These are phyloP conservation scores for Penicillium sp. DNA, from an alignment of 2,329 filamentous ascomycete genomes.

Conservation along the genomic window DNA sequence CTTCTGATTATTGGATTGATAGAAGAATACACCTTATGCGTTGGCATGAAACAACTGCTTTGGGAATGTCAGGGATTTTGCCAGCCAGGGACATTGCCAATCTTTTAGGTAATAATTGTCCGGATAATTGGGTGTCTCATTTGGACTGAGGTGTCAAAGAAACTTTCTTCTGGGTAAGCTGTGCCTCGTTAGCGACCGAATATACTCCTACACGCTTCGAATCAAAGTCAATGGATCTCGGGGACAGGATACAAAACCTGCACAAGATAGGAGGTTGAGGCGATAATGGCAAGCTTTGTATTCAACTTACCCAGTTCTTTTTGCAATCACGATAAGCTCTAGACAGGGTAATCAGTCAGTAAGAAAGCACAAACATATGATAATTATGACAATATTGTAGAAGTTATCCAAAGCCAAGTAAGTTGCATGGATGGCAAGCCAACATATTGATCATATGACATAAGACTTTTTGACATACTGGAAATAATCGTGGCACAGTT, in stretches of 20 bases:
- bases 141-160: background rate
- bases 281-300: background rate
- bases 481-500: constrained; percentile 95
- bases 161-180: constrained; percentile 11
- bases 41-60: background rate
- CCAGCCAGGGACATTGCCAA: background rate
- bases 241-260: background rate
- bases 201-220: background rate
- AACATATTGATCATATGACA: background rate
- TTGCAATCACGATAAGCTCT: constrained; percentile 95
- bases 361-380: background rate
- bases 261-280: background rate
- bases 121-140: background rate
- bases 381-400: background rate
- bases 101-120: background rate
- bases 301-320: constrained; percentile 75
- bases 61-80: background rate
- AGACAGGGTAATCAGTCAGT: constrained; percentile 9
- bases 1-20: background rate
- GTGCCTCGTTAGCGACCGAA: background rate
- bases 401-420: background rate
- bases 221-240: background rate
- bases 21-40: background rate
- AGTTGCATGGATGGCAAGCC: constrained; percentile 1
- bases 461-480: constrained; percentile 60